A percentile compares a stretch with the other conserved stretches of the same genome.
Evolutionary conservation across 768 basidiomycete genomes (phyloP).

Genomic region (Melanogaster broomeanus): DNA sequence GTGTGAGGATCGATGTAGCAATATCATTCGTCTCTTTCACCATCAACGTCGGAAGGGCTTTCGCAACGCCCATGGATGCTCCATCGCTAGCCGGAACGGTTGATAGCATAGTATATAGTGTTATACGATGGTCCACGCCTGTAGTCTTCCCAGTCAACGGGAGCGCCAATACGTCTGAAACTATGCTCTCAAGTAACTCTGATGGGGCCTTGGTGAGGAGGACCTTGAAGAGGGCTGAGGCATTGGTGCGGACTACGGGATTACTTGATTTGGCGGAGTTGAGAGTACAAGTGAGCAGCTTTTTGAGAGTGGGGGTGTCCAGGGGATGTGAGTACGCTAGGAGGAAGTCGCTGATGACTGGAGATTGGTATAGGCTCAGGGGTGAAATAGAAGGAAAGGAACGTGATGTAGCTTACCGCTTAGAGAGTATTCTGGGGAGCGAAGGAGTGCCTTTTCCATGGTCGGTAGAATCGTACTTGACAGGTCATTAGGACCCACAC

Average conservation of each 20-base stretch:
- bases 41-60: slow-evolving; percentile 45
- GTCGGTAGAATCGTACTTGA: slow-evolving; percentile 58
- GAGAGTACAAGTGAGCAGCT: slow-evolving; percentile 58
- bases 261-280: slow-evolving; percentile 79
- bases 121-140: slow-evolving; percentile 82
- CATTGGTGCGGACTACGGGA: slow-evolving; percentile 52
- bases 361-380: slow-evolving; percentile 6
- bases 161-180: slow-evolving; percentile 68
- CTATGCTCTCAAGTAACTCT: slow-evolving; percentile 45
- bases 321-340: slow-evolving; percentile 52
- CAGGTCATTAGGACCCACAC: slow-evolving; percentile 54
- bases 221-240: slow-evolving; percentile 58
- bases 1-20: slow-evolving; percentile 54
- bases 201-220: slow-evolving; percentile 38
- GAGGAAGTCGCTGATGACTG: slow-evolving; percentile 64
- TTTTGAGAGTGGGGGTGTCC: slow-evolving; percentile 47
- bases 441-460: slow-evolving; percentile 78
- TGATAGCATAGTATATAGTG: slow-evolving; percentile 79
- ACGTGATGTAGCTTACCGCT: slow-evolving; percentile 43
- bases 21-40: slow-evolving; percentile 80
- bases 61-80: slow-evolving; percentile 46
- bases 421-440: slow-evolving; percentile 80
- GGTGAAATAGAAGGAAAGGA: background rate
- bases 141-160: slow-evolving; percentile 84
- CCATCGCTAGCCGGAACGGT: slow-evolving; percentile 48